Evolutionary conservation across 257 asterid genomes (phyloP), one percentile per base, ranked within the genome.

Genomic region (Salvia rosmarinus): DNA sequence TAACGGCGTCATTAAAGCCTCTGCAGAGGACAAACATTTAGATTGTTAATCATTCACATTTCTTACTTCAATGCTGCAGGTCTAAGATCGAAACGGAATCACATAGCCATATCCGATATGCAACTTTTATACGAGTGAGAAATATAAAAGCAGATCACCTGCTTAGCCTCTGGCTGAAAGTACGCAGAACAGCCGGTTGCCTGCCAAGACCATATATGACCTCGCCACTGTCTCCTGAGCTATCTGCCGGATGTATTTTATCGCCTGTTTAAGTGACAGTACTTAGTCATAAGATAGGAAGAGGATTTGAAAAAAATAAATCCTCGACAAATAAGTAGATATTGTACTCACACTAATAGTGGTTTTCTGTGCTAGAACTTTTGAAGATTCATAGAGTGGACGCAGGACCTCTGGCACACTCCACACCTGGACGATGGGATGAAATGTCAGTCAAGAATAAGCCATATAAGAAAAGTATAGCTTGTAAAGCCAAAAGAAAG

Each of bases 201-300:
- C 98, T 82, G 23, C 98, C 98, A 13, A 88, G 88, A 77, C 98
- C 82, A 65, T 90, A 88, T 5, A 83, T 90, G 1, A 92, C 86
- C 82, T 95, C 99, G 14, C 99, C 98, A 59, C 98, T 7, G 85
- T 75, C 79, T 95, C 99, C 44, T 92, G 99, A 23, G 98, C 99
- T 80, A 95, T 85, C 75, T 95, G 99, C 67, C 98, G 87, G 67
- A 89, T 76, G 68, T 88, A 90, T 72, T 84, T 82, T 12, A 84
- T 78, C 4, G 89, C 89, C 89, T 84, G 69, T 25, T 2, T 5
- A 30, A 49, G 40, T 0, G 42, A 56, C n/a, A 51, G 16, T 37
- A 39, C 5, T 37, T 21, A 67, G 17, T 20, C 9, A 43, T 19
- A 17, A 30, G 14, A 12, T n/a, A n/a, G n/a, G n/a, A n/a, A n/a